Evolutionary conservation across 768 basidiomycete species (phyloP), one percentile per base, ranked within the genome.

Genomic region (Boletus tomentosulus): DNA sequence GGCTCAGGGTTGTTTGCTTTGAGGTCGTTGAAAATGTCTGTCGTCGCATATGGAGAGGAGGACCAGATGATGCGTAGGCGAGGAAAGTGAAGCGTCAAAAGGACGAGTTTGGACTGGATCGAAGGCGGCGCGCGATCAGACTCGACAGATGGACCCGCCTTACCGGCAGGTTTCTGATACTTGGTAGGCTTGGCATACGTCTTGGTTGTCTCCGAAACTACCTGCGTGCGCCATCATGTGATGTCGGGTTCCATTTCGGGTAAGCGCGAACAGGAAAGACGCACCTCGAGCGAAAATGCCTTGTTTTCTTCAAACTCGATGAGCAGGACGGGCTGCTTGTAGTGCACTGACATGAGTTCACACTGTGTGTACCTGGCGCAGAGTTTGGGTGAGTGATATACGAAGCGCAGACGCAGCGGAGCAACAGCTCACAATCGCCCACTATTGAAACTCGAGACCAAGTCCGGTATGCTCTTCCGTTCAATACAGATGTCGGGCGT

Each of bases 261-360:
- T 9, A 38, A 6, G 5, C 9, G 10, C 15, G 16, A 27, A 39
- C 6, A 25, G 7, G 35, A 48, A 48, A n/a, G 13, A 66, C 77
- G 50, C 55, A 90, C 94, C 71, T 94, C 89, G 11, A 98, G 78
- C 0, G 89, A 88, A 69, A 98, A 97, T 0, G 92, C 85, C 62
- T 96, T 98, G 69, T 97, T 89, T 73, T 98, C 93, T 66, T 98
- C 96, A 57, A 98, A 98, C 66, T 99, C 95, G 62, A 98, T 97
- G 10, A 98, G 76, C 15, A 99, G 75, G 49, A 99, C 78, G 0
- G 96, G 95, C 19, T 88, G 84, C 71, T 93, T 97, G 74, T 99
- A 98, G 67, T 98, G 89, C 15, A 86, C 87, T 0, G 90, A 93
- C 96, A 99, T 98, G 22, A 92, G 68, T 71, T 98, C 96, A 73